Conservation (phyloP, 495 filamentous ascomycete genomes). For the Hypoxylon fuscum region DNA sequence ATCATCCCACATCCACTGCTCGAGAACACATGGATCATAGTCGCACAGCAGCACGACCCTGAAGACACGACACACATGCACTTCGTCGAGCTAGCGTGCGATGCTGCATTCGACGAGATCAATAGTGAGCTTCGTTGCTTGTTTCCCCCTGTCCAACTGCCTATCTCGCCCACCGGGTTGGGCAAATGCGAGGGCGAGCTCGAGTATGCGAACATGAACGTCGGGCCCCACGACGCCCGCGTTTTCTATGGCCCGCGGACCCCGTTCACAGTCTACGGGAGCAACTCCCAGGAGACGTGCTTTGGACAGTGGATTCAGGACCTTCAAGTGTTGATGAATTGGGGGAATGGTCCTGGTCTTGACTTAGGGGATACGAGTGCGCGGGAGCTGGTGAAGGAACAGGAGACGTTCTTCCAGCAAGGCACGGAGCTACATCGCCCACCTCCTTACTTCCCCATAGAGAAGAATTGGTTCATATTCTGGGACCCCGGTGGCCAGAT, state of each 20-base stretch:
- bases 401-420: slow-evolving; percentile 38
- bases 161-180: slow-evolving; percentile 52
- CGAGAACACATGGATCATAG: slow-evolving; percentile 56
- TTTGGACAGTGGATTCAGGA: slow-evolving; percentile 63
- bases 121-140: slow-evolving; percentile 51
- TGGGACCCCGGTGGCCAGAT: slow-evolving; percentile 56
- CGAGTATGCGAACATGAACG: slow-evolving; percentile 44
- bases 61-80: slow-evolving; percentile 19
- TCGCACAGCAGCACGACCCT: slow-evolving; percentile 49
- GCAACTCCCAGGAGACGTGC: slow-evolving; percentile 59
- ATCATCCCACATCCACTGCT: slow-evolving; percentile 60
- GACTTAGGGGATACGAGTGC: slow-evolving; percentile 9
- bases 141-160: slow-evolving; percentile 47
- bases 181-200: slow-evolving; percentile 54
- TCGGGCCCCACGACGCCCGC: slow-evolving; percentile 62
- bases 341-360: slow-evolving; percentile 38
- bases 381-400: background rate
- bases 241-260: slow-evolving; percentile 60
- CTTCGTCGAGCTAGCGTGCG: slow-evolving; percentile 57
- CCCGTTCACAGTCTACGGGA: slow-evolving; percentile 59
- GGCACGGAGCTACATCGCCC: slow-evolving; percentile 60
- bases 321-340: slow-evolving; percentile 57
- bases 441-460: slow-evolving; percentile 45
- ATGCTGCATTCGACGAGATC: slow-evolving; percentile 49
- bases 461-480: slow-evolving; percentile 68